Conservation (phyloP, 2,329 filamentous ascomycete genomes). For the Hymenoscyphus scutula region DNA sequence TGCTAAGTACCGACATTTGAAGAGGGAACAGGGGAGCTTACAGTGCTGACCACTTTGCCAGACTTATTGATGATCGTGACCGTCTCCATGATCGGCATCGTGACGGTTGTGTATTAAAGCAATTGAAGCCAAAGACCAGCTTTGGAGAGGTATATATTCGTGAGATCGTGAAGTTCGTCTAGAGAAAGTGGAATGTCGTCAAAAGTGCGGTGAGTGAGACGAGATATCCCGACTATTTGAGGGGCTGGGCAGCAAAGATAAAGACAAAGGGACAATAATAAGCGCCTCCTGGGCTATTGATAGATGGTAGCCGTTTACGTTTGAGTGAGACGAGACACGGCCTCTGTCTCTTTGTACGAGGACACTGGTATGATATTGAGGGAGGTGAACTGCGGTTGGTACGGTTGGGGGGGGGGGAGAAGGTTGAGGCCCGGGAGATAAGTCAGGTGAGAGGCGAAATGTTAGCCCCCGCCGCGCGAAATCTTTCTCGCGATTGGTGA, state of each 20-base stretch:
- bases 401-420: not conserved
- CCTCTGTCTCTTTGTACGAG: slow-evolving; percentile 10
- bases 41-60: slow-evolving; percentile 86
- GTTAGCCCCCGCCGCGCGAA: slow-evolving; percentile 13
- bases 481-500: slow-evolving; percentile 28
- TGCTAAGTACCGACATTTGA: slow-evolving; percentile 5
- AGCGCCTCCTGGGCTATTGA: slow-evolving; percentile 13
- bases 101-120: slow-evolving; percentile 18
- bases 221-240: slow-evolving; percentile 11
- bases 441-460: slow-evolving; percentile 15
- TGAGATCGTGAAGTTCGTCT: slow-evolving; percentile 1
- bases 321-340: slow-evolving; percentile 7
- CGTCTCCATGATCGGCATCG: slow-evolving; percentile 58
- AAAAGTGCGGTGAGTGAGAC: slow-evolving; percentile 10
- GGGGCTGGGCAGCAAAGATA: slow-evolving; percentile 11
- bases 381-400: too few species aligned
- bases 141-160: slow-evolving; percentile 22
- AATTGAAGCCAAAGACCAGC: slow-evolving; percentile 28
- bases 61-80: slow-evolving; percentile 89
- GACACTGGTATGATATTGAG: not conserved
- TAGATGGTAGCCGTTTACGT: not conserved
- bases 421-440: not conserved
- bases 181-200: slow-evolving; percentile 12
- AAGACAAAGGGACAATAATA: slow-evolving; percentile 14
- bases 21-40: slow-evolving; percentile 40